phyloP scores from a whole-genome alignment of 768 basidiomycete species.

The Collybia mongolica region DNA sequence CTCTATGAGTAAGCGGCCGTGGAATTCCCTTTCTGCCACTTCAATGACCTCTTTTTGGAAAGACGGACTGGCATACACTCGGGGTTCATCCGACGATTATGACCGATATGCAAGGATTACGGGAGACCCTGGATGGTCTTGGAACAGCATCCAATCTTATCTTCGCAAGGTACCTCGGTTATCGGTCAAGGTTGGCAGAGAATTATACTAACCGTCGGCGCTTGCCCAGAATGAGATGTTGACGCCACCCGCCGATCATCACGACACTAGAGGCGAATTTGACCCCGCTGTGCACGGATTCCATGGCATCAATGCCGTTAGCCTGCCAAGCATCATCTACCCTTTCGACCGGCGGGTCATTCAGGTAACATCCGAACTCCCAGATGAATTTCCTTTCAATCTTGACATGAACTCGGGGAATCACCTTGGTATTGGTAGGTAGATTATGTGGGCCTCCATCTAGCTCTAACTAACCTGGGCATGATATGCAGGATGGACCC shows the following conservation, averaged over 20 bases:
- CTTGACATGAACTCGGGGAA: constrained; percentile 41
- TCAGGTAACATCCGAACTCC: constrained; percentile 29
- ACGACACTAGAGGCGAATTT: constrained; percentile 29
- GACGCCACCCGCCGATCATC: constrained; percentile 24
- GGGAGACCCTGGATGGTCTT: constrained; percentile 27
- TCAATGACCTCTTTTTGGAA: background rate
- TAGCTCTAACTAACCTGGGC: constrained; percentile 5
- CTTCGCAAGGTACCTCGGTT: constrained; percentile 13
- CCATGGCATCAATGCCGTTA: constrained; percentile 24
- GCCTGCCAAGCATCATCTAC: constrained; percentile 19
- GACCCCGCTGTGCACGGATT: constrained; percentile 26
- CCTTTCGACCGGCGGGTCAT: constrained; percentile 31
- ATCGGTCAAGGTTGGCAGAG: background rate
- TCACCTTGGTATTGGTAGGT: constrained; percentile 38
- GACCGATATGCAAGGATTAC: constrained; percentile 22
- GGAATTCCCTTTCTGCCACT: background rate
- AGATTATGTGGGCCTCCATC: background rate
- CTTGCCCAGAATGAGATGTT: constrained; percentile 24
- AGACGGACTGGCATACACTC: constrained; percentile 23
- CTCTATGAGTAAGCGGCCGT: constrained; percentile 17
- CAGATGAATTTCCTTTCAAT: constrained; percentile 37
- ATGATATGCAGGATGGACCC: constrained; percentile 13
- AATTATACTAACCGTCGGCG: background rate
- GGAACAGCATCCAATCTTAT: constrained; percentile 19
- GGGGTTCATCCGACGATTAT: constrained; percentile 24